Base-by-base conservation (phyloP, 2,329 filamentous ascomycete genomes). In the Fusarium tuaranense region DNA sequence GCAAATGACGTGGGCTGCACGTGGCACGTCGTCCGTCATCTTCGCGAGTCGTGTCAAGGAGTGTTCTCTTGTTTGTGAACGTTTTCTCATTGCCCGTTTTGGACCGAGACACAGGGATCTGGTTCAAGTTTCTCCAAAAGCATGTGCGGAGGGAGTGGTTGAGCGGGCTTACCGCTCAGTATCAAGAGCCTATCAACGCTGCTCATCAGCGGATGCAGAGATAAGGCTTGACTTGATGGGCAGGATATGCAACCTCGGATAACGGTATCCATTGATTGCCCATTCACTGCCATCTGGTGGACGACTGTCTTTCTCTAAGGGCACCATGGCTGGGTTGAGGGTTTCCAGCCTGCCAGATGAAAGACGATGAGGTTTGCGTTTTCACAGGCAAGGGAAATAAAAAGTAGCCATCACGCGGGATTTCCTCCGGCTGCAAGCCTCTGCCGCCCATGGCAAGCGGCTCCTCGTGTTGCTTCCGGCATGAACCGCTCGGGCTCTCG, bases 71-170 rank as follows among this genome's bases (percentile, higher is more conserved):
- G 25, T 27, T 22, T 20, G 30, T 51, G 64, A 68, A 58, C 38
- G 60, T 68, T 39, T 60, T 57, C 57, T 64, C 67, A 68, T 30
- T 73, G 41, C 67, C 41, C 61, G 14, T 63, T 74, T 53, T 39
- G 58, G 71, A 59, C 63, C 34, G 44, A 55, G 38, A 34, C 63
- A 59, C 67, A 61, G 38, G 67, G 67, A 38, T 38, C 20, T 27
- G 41, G n/a, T 27, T 57, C 63, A 65, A 16, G 36, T 53, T 59
- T 59, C 44, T 30, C 46, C 46, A 51, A 51, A 51, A 27, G 46
- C 46, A 53, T 53, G 48, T 53, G 48, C 25, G 48, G 48, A 34
- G 32, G 32, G 32, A 53, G 48, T 59, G 9, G n/a, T 38, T 36
- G 34, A 25, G 55, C 34, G 13, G 32, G 32, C 55, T 20, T 34